Evolutionary conservation across 805 yeast genomes (phyloP), one percentile per base, ranked within the genome.

Genomic region (Lachancea nothofagi): DNA sequence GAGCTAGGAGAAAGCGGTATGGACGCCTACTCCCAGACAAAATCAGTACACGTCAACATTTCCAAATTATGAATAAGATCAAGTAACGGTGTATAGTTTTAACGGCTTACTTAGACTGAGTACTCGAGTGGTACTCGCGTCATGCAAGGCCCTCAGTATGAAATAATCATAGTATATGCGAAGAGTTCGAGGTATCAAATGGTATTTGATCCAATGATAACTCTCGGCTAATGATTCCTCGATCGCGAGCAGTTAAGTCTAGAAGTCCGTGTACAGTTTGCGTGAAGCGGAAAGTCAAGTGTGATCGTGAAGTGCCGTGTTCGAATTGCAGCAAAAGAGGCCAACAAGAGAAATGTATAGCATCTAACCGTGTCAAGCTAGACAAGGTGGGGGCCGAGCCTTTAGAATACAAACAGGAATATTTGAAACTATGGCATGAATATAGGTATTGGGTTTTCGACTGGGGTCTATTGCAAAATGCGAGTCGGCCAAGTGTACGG

Each of bases 1-100:
- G 93, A 84, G 65, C 70, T 84, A 47, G 90, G 93, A 38, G 78
- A 77, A 58, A 77, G 74, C 54, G 94, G 86, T 36, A 72, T 84
- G 34, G 70, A 72, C 41, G 69, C 74, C 55, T 84, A 83, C 66
- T 74, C 86, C 15, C 87, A 82, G 66, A 71, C 75, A 42, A 85
- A 84, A 69, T 75, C 89, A 36, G 78, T 84, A 40, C 85, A 80
- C 52, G 76, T 85, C 19, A 55, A 49, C 33, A 34, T 54, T 12
- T 33, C 44, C 6, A 41, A 41, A 24, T 29, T 41, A 8, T 41
- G 18, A 36, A 22, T 22, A 6, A 9, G 22, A 29, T 10, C 33
- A 17, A 29, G 10, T 7, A 14, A 5, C 29, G n/a, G n/a, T n/a
- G n/a, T n/a, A n/a, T n/a, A n/a, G n/a, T n/a, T n/a, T n/a, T n/a